Evolutionary conservation across 352 stramenopile genomes (phyloP).

Genomic region (Salisapilia sapeloensis): DNA sequence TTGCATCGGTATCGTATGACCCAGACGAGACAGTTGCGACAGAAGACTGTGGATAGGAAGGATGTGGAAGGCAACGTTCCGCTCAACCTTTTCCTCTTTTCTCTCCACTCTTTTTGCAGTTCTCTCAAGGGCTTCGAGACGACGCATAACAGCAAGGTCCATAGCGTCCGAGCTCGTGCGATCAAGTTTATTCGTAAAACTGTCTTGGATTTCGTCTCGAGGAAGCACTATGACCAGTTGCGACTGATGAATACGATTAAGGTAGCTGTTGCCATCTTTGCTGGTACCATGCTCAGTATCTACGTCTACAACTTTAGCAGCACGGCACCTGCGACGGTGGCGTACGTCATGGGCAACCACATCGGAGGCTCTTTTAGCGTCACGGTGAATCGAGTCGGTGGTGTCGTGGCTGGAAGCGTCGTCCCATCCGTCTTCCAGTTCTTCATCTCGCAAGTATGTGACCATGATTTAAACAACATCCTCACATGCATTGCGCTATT

Average conservation of each 20-base stretch:
- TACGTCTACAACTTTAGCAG: slow-evolving; percentile 61
- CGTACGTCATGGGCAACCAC: slow-evolving; percentile 67
- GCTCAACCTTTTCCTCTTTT: slow-evolving; percentile 70
- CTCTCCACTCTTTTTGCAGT: slow-evolving; percentile 68
- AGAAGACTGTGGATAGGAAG: slow-evolving; percentile 29
- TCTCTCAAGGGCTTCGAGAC: slow-evolving; percentile 57
- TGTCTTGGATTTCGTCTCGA: slow-evolving; percentile 25
- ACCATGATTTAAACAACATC: slow-evolving; percentile 14
- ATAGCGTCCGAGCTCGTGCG: slow-evolving; percentile 20
- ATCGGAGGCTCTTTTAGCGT: slow-evolving; percentile 64
- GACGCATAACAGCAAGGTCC: slow-evolving; percentile 39
- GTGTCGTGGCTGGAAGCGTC: slow-evolving; percentile 66
- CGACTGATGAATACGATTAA: slow-evolving; percentile 28
- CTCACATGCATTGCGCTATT: slow-evolving; percentile 42
- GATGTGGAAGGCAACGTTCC: slow-evolving; percentile 71
- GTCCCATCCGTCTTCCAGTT: slow-evolving; percentile 74
- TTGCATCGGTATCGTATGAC: slow-evolving; percentile 36
- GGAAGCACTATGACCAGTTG: slow-evolving; percentile 19
- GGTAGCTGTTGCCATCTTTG: slow-evolving; percentile 35
- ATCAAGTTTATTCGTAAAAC: slow-evolving; percentile 27
- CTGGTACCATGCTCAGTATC: slow-evolving; percentile 44
- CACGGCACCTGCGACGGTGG: slow-evolving; percentile 35
- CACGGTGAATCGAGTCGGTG: slow-evolving; percentile 67
- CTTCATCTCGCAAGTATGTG: slow-evolving; percentile 60
- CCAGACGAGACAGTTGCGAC: slow-evolving; percentile 33